Percentiles rank a stretch among this genome's conserved stretches.
phyloP scores from a whole-genome alignment of 345 rosid species.

The Eucalyptus pumila region DNA sequence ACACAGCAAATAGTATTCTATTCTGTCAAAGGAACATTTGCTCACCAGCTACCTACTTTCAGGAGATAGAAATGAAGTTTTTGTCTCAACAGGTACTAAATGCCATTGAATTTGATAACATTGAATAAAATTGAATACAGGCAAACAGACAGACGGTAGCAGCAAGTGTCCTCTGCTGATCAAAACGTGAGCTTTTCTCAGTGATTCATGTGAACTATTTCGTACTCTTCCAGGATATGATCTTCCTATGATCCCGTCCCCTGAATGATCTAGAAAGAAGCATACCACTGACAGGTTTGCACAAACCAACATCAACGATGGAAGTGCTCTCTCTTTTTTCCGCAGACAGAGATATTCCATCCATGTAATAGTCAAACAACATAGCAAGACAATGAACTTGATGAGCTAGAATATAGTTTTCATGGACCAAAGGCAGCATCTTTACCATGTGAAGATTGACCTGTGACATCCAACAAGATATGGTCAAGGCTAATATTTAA shows the following conservation, averaged over 20 bases:
- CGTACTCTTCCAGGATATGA: slow-evolving; percentile 81
- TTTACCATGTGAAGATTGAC: slow-evolving; percentile 73
- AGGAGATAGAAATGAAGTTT: not conserved
- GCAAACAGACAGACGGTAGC: not conserved
- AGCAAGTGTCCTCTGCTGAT: not conserved
- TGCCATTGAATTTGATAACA: not conserved
- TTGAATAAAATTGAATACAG: not conserved
- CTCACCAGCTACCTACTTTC: not conserved
- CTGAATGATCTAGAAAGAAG: slow-evolving; percentile 77
- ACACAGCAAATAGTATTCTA: not conserved
- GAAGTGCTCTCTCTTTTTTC: slow-evolving; percentile 41
- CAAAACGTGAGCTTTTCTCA: not conserved
- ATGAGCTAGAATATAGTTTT: slow-evolving; percentile 50
- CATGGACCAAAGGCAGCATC: slow-evolving; percentile 49
- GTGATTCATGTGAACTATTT: slow-evolving; percentile 35
- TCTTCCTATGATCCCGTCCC: slow-evolving; percentile 85
- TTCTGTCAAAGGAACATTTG: not conserved
- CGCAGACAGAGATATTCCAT: slow-evolving; percentile 37
- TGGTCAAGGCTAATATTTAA: not conserved
- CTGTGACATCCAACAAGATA: slow-evolving; percentile 18
- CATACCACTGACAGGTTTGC: slow-evolving; percentile 62
- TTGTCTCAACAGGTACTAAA: not conserved
- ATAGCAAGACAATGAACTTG: slow-evolving; percentile 70
- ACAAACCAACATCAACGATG: slow-evolving; percentile 66
- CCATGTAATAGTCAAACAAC: slow-evolving; percentile 72